These are phyloP conservation scores for Emydomyces testavorans DNA, from an alignment of 2,329 filamentous ascomycete species.

Conservation along the genomic window DNA sequence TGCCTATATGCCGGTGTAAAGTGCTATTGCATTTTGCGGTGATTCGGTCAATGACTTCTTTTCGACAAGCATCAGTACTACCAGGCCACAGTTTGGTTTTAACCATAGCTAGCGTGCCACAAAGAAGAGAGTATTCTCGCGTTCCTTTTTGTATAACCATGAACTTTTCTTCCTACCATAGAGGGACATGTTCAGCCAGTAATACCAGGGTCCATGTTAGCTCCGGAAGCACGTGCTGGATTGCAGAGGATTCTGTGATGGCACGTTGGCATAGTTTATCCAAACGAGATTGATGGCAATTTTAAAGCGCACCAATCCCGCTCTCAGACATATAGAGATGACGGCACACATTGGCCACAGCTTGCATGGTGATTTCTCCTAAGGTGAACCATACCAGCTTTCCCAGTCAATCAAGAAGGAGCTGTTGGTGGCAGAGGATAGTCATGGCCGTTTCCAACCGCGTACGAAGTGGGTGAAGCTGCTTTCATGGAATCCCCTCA, in stretches of 20 bases:
- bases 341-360: constrained; percentile 30
- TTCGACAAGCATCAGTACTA: constrained; percentile 5
- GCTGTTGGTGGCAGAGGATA: constrained; percentile 30
- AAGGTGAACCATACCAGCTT: constrained; percentile 25
- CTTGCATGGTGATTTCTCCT: constrained; percentile 30
- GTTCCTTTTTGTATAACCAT: constrained; percentile 18
- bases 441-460: constrained; percentile 29
- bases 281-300: neutral
- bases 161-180: constrained; percentile 17
- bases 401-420: constrained; percentile 25
- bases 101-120: constrained; percentile 16
- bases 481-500: constrained; percentile 26
- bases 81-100: constrained; percentile 17
- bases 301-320: constrained; percentile 19
- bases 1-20: constrained; percentile 24
- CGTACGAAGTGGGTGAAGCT: constrained; percentile 27
- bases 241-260: constrained; percentile 13
- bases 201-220: constrained; percentile 14
- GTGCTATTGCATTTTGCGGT: constrained; percentile 28
- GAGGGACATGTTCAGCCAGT: constrained; percentile 17
- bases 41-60: constrained; percentile 28
- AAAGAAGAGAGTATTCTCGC: constrained; percentile 18
- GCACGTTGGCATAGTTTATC: neutral
- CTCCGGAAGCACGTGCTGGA: constrained; percentile 13
- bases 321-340: constrained; percentile 23